phyloP scores from a whole-genome alignment of 2,329 filamentous ascomycete species.

The Cryphonectria parasitica region DNA sequence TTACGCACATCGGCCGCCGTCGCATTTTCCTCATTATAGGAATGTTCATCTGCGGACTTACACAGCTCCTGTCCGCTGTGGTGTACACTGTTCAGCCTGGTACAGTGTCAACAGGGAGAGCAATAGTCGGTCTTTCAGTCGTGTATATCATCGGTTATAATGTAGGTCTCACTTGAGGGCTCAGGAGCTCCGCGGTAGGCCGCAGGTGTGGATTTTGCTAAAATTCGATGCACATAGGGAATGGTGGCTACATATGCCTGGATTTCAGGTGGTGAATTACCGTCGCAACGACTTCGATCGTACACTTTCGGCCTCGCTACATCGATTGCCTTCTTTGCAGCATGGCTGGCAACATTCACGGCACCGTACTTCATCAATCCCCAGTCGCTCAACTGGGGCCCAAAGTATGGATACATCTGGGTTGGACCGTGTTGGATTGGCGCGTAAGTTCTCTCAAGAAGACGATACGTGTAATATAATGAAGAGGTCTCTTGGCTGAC shows the following conservation, averaged over 20 bases:
- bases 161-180: conserved; percentile 23
- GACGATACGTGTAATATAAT: not conserved
- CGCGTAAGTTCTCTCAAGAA: conserved; percentile 32
- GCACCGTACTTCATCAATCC: conserved; percentile 65
- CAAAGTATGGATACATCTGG: conserved; percentile 63
- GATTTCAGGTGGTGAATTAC: conserved; percentile 60
- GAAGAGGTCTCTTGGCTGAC: not conserved
- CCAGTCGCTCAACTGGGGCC: conserved; percentile 57
- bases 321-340: conserved; percentile 57
- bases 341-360: conserved; percentile 62
- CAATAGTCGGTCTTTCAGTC: conserved; percentile 56
- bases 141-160: conserved; percentile 60
- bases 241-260: conserved; percentile 61
- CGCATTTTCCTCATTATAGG: conserved; percentile 57
- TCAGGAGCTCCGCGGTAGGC: not conserved
- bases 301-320: conserved; percentile 61
- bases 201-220: too few species aligned
- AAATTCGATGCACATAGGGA: conserved; percentile 34
- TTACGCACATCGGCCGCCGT: conserved; percentile 57
- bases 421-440: conserved; percentile 41
- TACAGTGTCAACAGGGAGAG: conserved; percentile 45
- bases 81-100: conserved; percentile 51
- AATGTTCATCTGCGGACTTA: conserved; percentile 54
- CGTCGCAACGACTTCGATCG: conserved; percentile 58
- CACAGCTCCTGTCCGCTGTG: conserved; percentile 58